Conservation (phyloP, 768 basidiomycete species). For the Pisolithus sp. region DNA sequence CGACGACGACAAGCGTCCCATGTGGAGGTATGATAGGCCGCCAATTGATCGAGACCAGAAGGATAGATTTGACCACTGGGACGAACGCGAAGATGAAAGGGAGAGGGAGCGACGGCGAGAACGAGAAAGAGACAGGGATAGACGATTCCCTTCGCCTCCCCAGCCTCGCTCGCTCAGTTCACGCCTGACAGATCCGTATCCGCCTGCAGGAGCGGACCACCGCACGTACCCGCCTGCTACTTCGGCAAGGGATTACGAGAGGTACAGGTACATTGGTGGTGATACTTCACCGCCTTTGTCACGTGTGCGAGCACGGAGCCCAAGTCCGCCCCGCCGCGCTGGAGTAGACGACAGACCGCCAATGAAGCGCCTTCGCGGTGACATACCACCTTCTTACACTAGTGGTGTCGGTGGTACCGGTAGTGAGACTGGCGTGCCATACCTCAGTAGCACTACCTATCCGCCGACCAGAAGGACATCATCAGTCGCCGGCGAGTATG, state of each 20-base stretch:
- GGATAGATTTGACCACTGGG: conserved; percentile 32
- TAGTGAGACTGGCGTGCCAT: neutral
- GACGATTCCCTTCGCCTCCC: conserved; percentile 14
- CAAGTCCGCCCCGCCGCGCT: conserved; percentile 32
- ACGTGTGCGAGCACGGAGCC: conserved; percentile 42
- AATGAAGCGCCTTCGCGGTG: conserved; percentile 41
- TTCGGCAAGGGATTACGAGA: conserved; percentile 22
- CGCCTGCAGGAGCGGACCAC: conserved; percentile 13
- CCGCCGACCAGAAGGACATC: conserved; percentile 24
- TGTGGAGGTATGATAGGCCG: conserved; percentile 32
- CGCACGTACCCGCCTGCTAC: conserved; percentile 16
- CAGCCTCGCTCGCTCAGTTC: conserved; percentile 23
- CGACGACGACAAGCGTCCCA: conserved; percentile 36
- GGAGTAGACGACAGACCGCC: conserved; percentile 38
- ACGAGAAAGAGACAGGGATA: conserved; percentile 33
- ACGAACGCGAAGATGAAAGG: conserved; percentile 24
- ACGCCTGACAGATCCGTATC: conserved; percentile 24
- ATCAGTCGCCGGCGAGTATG: conserved; percentile 14
- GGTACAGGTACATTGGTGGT: conserved; percentile 20
- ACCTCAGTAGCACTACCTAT: conserved; percentile 23
- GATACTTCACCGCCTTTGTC: conserved; percentile 25
- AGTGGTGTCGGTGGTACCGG: conserved; percentile 1
- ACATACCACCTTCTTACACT: conserved; percentile 20
- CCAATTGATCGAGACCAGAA: conserved; percentile 23
- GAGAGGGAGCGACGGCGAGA: conserved; percentile 33